A percentile compares a stretch with the other conserved stretches of the same genome.
Conservation (phyloP, 176 grass and related monocot genomes). For the Phyllostachys edulis region DNA sequence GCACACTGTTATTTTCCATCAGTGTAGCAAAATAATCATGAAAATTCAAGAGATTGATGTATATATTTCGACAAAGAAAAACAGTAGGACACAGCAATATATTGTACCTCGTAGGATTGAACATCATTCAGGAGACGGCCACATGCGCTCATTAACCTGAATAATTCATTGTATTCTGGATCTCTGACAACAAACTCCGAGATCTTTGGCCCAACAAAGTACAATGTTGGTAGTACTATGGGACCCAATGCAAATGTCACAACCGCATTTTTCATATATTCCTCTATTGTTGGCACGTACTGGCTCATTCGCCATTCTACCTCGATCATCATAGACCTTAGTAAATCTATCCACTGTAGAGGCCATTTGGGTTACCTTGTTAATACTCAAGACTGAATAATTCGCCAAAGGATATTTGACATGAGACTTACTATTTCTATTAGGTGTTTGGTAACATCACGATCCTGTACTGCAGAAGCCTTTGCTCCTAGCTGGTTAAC, state of each 20-base stretch:
- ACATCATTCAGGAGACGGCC: conserved; percentile 62
- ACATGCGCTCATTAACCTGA: conserved; percentile 46
- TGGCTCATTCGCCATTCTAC: conserved; percentile 45
- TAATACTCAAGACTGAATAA: neutral
- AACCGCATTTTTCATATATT: conserved; percentile 51
- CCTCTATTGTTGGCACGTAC: conserved; percentile 37
- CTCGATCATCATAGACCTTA: conserved; percentile 67
- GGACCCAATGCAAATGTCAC: conserved; percentile 59
- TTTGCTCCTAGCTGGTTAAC: conserved; percentile 49
- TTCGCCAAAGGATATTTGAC: neutral
- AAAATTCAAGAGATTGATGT: too few species aligned
- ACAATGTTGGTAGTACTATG: conserved; percentile 45
- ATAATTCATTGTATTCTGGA: conserved; percentile 44
- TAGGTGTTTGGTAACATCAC: conserved; percentile 45
- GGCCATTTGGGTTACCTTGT: neutral
- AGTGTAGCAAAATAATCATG: too few species aligned
- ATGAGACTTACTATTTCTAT: neutral
- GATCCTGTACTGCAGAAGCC: conserved; percentile 40
- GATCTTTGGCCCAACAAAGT: conserved; percentile 59
- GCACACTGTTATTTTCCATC: too few species aligned
- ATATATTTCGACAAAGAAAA: too few species aligned
- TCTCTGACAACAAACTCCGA: conserved; percentile 26
- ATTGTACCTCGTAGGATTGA: conserved; percentile 47
- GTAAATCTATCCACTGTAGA: conserved; percentile 51
- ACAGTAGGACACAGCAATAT: neutral